phyloP scores from a whole-genome alignment of 2,329 filamentous ascomycete genomes.

The Colletotrichum tropicicola region DNA sequence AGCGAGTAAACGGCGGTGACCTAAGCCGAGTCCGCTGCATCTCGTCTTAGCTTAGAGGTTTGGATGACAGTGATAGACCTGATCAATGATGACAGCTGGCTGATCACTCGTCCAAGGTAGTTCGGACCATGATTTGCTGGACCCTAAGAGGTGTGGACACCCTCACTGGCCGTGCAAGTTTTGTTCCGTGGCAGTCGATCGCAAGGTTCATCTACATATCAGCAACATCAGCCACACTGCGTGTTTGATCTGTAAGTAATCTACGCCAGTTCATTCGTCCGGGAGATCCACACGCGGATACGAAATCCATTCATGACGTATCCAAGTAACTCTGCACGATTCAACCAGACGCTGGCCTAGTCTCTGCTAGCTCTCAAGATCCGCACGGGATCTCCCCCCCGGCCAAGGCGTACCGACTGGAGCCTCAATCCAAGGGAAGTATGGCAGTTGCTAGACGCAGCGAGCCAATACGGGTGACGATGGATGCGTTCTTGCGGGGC shows the following conservation, averaged over 20 bases:
- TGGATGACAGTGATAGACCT: too few relatives aligned
- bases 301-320: not conserved
- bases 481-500: not conserved
- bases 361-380: not conserved
- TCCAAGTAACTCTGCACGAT: not conserved
- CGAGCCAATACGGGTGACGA: not conserved
- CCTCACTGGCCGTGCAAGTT: not conserved
- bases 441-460: too few relatives aligned
- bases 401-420: not conserved
- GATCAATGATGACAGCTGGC: not conserved
- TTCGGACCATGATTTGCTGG: constrained; percentile 2
- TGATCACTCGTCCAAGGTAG: not conserved
- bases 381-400: not conserved
- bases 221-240: too few relatives aligned
- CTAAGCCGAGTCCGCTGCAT: too few relatives aligned
- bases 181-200: too few relatives aligned
- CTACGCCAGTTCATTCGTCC: too few relatives aligned
- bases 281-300: too few relatives aligned
- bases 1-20: too few relatives aligned
- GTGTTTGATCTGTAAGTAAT: too few relatives aligned
- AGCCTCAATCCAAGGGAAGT: too few relatives aligned
- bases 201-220: too few relatives aligned
- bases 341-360: not conserved
- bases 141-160: not conserved
- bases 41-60: too few relatives aligned